phyloP scores from a whole-genome alignment of 2,329 filamentous ascomycete genomes.

The Pseudophaeomoniella oleicola region DNA sequence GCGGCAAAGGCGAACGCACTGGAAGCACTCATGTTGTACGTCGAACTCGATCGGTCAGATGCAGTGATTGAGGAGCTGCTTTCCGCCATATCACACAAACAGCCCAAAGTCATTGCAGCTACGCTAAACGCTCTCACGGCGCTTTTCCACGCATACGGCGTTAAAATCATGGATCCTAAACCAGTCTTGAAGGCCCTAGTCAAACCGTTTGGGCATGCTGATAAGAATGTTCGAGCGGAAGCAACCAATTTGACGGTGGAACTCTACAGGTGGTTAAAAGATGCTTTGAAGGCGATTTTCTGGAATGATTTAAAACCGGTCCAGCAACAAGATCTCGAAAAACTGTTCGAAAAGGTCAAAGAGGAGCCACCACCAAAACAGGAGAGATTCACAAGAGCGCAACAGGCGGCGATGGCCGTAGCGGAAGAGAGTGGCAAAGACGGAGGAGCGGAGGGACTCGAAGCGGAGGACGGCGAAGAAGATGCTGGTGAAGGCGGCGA shows the following conservation, averaged over 20 bases:
- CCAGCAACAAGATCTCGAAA: slow-evolving; percentile 86
- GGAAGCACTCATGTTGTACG: slow-evolving; percentile 74
- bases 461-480: slow-evolving; percentile 38
- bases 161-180: slow-evolving; percentile 87
- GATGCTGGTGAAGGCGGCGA: slow-evolving; percentile 49
- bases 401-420: slow-evolving; percentile 70
- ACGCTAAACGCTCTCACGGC: slow-evolving; percentile 62
- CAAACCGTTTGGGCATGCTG: slow-evolving; percentile 86
- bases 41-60: slow-evolving; percentile 75
- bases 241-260: slow-evolving; percentile 85
- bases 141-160: slow-evolving; percentile 88
- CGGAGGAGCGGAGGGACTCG: slow-evolving; percentile 46
- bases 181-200: slow-evolving; percentile 75
- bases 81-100: slow-evolving; percentile 70
- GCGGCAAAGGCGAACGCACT: slow-evolving; percentile 76
- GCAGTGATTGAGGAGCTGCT: slow-evolving; percentile 85
- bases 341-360: slow-evolving; percentile 87
- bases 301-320: slow-evolving; percentile 92
- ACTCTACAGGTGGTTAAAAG: slow-evolving; percentile 89
- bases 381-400: slow-evolving; percentile 72
- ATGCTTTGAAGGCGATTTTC: slow-evolving; percentile 96
- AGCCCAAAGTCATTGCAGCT: slow-evolving; percentile 72
- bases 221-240: slow-evolving; percentile 95
- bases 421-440: slow-evolving; percentile 45
- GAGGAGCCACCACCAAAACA: slow-evolving; percentile 77